Evolutionary conservation across 2,329 filamentous ascomycete genomes (phyloP), one percentile per base, ranked within the genome.

Genomic region (Calonectria multiphialidica): DNA sequence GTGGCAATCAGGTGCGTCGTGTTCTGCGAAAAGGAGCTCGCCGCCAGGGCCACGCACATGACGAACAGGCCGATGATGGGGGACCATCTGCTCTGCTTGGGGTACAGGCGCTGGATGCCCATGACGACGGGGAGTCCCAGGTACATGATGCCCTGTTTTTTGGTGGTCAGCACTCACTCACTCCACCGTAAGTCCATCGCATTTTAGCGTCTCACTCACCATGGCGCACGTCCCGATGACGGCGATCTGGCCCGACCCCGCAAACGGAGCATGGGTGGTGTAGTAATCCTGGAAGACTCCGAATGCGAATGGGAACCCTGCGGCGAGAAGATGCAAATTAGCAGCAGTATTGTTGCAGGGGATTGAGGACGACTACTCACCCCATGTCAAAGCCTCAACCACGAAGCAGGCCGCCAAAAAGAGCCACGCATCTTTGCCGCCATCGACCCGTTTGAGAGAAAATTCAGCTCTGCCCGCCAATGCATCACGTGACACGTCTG

Each of bases 221-320:
- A 89, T 89, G 4, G 91, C 86, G 68, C 88, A 90, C 2, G 92
- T 94, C 1, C 93, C 93, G 66, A 94, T 90, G 16, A 91, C 85
- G 35, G 92, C 87, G 62, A 93, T 90, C 50, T 87, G 84, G 33
- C 86, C 84, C 0, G 87, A 86, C 2, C 87, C 87, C 4, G 83
- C 82, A 68, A 94, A 94, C 1, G 90, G 88, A 5, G 86, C 86
- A 70, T 92, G 87, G 1, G 85, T 88, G 42, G 86, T 88, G 80
- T 94, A 94, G 81, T 93, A 93, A 64, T 92, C 88, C 76, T 94
- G 92, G 78, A 95, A 94, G 28, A 95, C 87, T 50, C 93, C 93
- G 79, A 92, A 95, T 0, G 91, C 88, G 68, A 92, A 91, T 0
- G 91, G 90, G 69, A 94, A 93, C 2, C 92, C 92, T 93, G 47